These are phyloP conservation scores for Cucurbita moschata DNA, from an alignment of 306 rosid genomes.

Conservation along the genomic window DNA sequence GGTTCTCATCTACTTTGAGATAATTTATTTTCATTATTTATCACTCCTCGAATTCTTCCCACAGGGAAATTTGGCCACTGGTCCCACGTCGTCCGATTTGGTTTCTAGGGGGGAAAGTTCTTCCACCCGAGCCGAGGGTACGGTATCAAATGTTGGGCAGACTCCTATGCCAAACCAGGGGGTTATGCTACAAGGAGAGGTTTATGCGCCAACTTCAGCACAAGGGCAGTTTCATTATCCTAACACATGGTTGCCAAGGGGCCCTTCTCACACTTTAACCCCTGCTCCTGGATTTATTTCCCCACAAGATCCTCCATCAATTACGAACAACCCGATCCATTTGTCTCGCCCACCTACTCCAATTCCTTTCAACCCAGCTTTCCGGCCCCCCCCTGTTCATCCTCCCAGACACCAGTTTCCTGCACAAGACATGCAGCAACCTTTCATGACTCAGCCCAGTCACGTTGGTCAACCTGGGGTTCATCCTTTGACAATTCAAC, in stretches of 20 bases:
- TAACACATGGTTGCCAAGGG: conserved; percentile 39
- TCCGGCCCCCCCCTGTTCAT: conserved; percentile 30
- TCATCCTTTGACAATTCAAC: conserved; percentile 25
- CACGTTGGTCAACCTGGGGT: conserved; percentile 36
- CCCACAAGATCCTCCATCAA: conserved; percentile 26
- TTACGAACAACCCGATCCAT: conserved; percentile 25
- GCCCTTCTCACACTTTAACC: conserved; percentile 26
- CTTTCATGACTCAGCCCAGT: conserved; percentile 28
- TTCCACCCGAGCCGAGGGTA: conserved; percentile 25
- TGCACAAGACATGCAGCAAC: conserved; percentile 27
- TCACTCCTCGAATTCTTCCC: conserved; percentile 3
- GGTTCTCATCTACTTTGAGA: background rate
- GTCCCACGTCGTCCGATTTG: conserved; percentile 25
- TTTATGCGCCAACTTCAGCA: conserved; percentile 18
- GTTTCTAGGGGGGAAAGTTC: conserved; percentile 18
- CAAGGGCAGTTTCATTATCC: conserved; percentile 40
- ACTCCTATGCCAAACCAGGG: conserved; percentile 25
- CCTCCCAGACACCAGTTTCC: conserved; percentile 28
- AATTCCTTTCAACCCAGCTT: conserved; percentile 18
- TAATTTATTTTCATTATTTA: background rate
- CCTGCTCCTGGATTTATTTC: conserved; percentile 23
- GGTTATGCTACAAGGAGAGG: conserved; percentile 25
- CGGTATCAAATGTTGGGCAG: conserved; percentile 18
- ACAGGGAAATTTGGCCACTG: conserved; percentile 59
- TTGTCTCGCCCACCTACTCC: conserved; percentile 32